Base-by-base conservation (phyloP, 768 basidiomycete species). In the Kwoniella newhampshirensis region DNA sequence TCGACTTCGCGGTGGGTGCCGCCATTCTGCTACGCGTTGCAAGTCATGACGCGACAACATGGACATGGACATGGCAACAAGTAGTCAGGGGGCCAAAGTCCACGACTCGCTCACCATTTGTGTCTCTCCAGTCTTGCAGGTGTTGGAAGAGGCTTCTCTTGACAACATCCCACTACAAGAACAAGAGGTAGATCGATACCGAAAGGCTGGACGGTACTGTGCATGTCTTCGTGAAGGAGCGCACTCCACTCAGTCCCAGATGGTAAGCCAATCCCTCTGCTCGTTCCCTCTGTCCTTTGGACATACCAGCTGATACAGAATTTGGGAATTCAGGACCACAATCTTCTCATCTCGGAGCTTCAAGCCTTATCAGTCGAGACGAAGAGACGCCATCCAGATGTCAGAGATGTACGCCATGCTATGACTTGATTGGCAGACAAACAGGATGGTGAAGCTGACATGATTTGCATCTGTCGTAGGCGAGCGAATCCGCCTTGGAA, bases 331-430 rank as follows among this genome's bases (percentile, higher is more conserved):
- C 36, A 75, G 75, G 75, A 76, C 63, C 71, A 70, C 44, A 63
- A 71, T 43, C 55, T 77, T 13, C 72, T 78, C 26, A 67, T 77
- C 1, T 67, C 68, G 21, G 76, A 78, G 57, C 70, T 75, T 4
- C 71, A 76, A 87, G 87, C 91, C 36, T 77, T 97, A 63, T 85
- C 90, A 8, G 89, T 87, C 67, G 93, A 94, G 79, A 90, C 89
- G 23, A 83, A 86, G 67, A 80, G 92, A 58, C 89, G 88, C 66
- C 86, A 93, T 75, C 89, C 91, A 20, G 92, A 96, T 74, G 89
- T 96, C 65, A 87, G 89, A 71, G 92, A 94, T 84, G 91, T 92
- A n/a, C n/a, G n/a, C n/a, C n/a, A n/a, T n/a, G n/a, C n/a, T n/a
- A n/a, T n/a, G n/a, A n/a, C n/a, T n/a, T n/a, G n/a, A n/a, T n/a